Evolutionary conservation across 140 eudicot genomes (phyloP), one percentile per base, ranked within the genome.

Genomic region (Bidens hawaiensis): DNA sequence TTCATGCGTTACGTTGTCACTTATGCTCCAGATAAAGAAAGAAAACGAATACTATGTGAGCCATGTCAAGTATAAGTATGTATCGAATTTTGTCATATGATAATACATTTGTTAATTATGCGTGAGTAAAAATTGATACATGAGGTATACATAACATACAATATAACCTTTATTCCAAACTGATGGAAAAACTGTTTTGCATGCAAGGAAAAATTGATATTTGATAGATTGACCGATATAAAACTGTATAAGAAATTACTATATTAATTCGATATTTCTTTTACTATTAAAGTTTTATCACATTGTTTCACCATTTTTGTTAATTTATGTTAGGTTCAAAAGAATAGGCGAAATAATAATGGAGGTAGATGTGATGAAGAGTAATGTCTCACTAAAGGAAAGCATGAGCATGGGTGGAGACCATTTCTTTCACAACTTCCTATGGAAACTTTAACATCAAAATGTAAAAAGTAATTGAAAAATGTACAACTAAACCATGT

Each of bases 401-500:
- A 65, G 40, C 63, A 57, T 25, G 68, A 64, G 77, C 51, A 65
- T 72, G 68, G 67, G 52, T 36, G 56, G 59, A 62, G 77, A 64
- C 67, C 72, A 72, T 72, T 73, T 65, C 60, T 65, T 57, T 73
- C 73, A 14, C 73, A 65, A 26, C 72, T 65, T 47, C 34, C 68
- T 0, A 65, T 65, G 73, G n/a, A 36, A 55, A 45, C 15, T 28
- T 70, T 33, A 64, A 64, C 67, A 19, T 30, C 12, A 24, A 58
- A 65, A 57, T 56, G 65, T 65, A 34, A 73, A 65, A 62, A 51
- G 62, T 25, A 25, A 25, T 34, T 60, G 63, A 51, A 52, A 5
- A 50, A 9, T 12, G 58, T 28, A 68, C 18, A 64, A 21, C 15
- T 54, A 38, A 17, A 47, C 5, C 7, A 15, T 16, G 11, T 4